Base-by-base conservation (phyloP, 495 filamentous ascomycete genomes). In the Amphirosellinia nigrospora region DNA sequence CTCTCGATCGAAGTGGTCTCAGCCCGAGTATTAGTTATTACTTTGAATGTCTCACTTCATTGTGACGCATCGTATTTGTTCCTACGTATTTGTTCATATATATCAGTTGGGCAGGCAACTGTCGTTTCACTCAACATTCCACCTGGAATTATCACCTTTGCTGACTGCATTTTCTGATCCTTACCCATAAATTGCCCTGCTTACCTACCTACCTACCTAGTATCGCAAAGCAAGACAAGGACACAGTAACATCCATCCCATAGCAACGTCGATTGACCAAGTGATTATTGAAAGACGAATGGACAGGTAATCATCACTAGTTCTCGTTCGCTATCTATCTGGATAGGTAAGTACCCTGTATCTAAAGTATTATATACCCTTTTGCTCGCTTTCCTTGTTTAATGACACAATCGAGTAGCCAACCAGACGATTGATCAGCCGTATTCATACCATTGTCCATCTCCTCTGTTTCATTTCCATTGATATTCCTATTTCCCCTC, bases 291-390 rank as follows among this genome's bases (percentile, higher is more conserved):
- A 53, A 53, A 53, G 50, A 53, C 5, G 5, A 5, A 46, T 21
- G 45, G 15, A 16, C 50, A 15, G 4, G 4, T 7, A 53, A 53
- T 53, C 26, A 53, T 53, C 50, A 26, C 50, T 28, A 23, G n/a
- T 52, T 52, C 48, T 3, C 10, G 48, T 52, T 53, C 26, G 26
- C 50, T 53, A 53, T 7, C 1, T n/a, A 46, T 13, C 1, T 46
- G 11, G 16, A 0, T 13, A 46, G 11, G 43, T 46, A 46, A 0
- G 43, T n/a, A n/a, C 7, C 3, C 3, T n/a, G 43, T 5, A 28
- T 53, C 50, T 30, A n/a, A n/a, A n/a, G n/a, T n/a, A 53, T 53
- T 53, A 53, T 53, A 53, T 53, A 53, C 23, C 50, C 11, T 2
- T 19, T 53, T 13, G 16, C 50, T 53, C 26, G 50, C 50, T 53